Percentiles rank a stretch among this genome's conserved stretches.
These are phyloP conservation scores for Deinandra increscens DNA, from an alignment of 129 eudicot species.

Conservation along the genomic window DNA sequence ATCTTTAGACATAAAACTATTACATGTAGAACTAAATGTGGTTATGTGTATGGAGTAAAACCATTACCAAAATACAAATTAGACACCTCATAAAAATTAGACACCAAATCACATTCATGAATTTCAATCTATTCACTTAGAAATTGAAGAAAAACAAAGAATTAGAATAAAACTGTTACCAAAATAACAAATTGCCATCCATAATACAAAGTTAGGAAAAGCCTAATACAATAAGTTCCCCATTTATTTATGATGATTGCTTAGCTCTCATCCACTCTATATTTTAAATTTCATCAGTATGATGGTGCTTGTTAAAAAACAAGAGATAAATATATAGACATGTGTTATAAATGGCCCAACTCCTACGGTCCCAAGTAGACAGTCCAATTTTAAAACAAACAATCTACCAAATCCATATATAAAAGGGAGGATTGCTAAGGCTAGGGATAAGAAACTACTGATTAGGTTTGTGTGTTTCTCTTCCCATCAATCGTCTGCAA, in stretches of 20 bases:
- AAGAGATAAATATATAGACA: slow-evolving; percentile 6
- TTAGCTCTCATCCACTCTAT: background rate
- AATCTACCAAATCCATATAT: too few relatives aligned
- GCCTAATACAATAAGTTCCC: background rate
- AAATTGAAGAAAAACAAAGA: background rate
- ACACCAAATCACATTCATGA: background rate
- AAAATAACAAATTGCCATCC: background rate
- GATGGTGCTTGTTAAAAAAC: background rate
- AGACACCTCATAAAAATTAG: background rate
- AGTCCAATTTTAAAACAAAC: too few relatives aligned
- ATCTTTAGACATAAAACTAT: background rate
- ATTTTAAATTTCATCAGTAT: background rate
- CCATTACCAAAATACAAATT: too few relatives aligned
- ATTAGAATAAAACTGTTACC: background rate
- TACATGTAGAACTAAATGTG: background rate
- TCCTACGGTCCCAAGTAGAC: too few relatives aligned
- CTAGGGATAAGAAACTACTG: too few relatives aligned
- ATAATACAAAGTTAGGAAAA: slow-evolving; percentile 10
- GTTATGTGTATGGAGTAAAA: background rate
- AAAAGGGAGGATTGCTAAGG: too few relatives aligned
- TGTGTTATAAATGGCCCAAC: too few relatives aligned
- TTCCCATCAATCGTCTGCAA: too few relatives aligned
- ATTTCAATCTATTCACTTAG: background rate
- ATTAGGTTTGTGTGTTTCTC: too few relatives aligned
- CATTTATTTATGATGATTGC: background rate